phyloP scores from a whole-genome alignment of 371 early-diverging fungal genomes.

The Nematocida major region DNA sequence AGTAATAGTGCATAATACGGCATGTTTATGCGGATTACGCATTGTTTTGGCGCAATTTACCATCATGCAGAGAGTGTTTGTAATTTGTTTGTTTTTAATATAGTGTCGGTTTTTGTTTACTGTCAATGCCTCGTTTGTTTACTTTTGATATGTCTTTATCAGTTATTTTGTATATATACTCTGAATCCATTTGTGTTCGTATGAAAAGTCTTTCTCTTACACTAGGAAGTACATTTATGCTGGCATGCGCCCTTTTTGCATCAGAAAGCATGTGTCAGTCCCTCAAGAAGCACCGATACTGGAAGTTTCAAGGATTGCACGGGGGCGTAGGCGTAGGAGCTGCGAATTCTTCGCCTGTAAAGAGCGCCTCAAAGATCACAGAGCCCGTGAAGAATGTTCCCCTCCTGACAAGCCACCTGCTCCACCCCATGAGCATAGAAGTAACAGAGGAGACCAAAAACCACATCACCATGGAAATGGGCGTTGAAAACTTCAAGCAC shows the following conservation, averaged over 20 bases:
- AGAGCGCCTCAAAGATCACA: too few relatives aligned
- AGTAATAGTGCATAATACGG: not conserved
- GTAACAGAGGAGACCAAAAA: not conserved
- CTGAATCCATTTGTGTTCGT: not conserved
- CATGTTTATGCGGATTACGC: not conserved
- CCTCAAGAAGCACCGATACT: too few relatives aligned
- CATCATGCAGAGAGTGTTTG: not conserved
- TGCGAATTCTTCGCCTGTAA: too few relatives aligned
- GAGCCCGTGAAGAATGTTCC: too few relatives aligned
- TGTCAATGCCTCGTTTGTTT: too few relatives aligned
- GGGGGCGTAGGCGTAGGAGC: too few relatives aligned
- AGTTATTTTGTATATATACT: not conserved
- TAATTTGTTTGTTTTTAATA: not conserved
- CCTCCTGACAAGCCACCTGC: too few relatives aligned
- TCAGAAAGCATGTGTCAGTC: too few relatives aligned
- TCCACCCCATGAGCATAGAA: too few relatives aligned
- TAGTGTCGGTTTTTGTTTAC: slow-evolving; percentile 2
- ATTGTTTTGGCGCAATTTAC: not conserved
- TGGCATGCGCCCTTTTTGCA: too few relatives aligned
- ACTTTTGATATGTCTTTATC: not conserved
- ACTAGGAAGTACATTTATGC: not conserved
- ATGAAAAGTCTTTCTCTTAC: not conserved
- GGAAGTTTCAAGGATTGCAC: too few relatives aligned
- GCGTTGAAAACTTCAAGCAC: too few relatives aligned
- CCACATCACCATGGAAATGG: not conserved